Evolutionary conservation across 345 rosid species (phyloP).

Genomic region (Citrus sp.): DNA sequence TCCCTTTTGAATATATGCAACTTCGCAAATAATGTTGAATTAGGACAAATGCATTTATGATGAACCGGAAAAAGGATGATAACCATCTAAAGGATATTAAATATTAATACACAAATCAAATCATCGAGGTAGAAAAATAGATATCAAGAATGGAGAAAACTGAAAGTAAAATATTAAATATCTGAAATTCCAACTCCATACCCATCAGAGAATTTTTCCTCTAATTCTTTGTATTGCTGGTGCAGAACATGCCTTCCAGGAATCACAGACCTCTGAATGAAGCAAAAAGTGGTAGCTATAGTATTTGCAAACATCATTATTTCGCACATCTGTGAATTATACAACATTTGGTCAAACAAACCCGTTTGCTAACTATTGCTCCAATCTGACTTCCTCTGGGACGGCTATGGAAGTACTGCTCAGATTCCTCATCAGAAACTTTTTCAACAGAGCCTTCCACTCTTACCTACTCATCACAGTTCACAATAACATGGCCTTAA

Average conservation of each 20-base stretch:
- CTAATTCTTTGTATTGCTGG: constrained; percentile 64
- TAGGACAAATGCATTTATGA: not conserved
- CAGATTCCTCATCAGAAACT: constrained; percentile 77
- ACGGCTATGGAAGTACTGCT: constrained; percentile 81
- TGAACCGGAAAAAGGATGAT: not conserved
- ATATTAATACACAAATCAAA: not conserved
- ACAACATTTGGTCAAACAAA: constrained; percentile 16
- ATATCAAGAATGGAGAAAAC: not conserved
- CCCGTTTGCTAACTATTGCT: constrained; percentile 92
- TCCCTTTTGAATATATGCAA: not conserved
- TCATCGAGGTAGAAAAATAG: not conserved
- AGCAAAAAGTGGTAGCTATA: constrained; percentile 14
- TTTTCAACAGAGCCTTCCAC: constrained; percentile 85
- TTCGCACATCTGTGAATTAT: constrained; percentile 3
- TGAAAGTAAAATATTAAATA: not conserved
- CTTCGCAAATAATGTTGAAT: not conserved
- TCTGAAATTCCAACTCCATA: constrained; percentile 24
- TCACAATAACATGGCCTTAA: not conserved
- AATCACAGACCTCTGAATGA: constrained; percentile 59
- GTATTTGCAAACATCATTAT: constrained; percentile 4
- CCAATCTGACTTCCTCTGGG: constrained; percentile 98
- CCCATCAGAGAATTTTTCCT: constrained; percentile 68
- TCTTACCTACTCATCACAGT: constrained; percentile 59
- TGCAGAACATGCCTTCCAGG: constrained; percentile 73
- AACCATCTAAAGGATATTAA: not conserved